Percentiles rank a stretch among this genome's conserved stretches.
Evolutionary conservation across 176 grass and related monocot genomes (phyloP).

Genomic region (Phoenix roebelenii): DNA sequence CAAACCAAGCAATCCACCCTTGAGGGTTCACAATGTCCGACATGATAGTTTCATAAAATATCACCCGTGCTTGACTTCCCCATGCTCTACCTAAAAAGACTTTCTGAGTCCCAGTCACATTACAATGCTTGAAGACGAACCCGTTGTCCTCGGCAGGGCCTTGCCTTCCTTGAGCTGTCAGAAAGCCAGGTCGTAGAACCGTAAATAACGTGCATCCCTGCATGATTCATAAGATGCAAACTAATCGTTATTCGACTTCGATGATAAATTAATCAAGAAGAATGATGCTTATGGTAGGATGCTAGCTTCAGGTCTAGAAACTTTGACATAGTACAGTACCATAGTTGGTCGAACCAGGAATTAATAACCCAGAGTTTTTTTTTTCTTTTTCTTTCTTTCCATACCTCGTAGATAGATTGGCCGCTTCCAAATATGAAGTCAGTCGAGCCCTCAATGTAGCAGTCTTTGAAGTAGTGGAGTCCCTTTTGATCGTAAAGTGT

Average conservation of each 20-base stretch:
- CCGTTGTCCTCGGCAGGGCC: slow-evolving; percentile 12
- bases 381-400: neutral
- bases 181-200: neutral
- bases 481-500: slow-evolving; percentile 47
- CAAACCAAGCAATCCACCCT: slow-evolving; percentile 58
- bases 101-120: slow-evolving; percentile 21
- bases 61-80: slow-evolving; percentile 48
- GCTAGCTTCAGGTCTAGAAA: no score
- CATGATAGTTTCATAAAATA: slow-evolving; percentile 59
- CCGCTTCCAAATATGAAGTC: slow-evolving; percentile 85
- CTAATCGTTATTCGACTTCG: neutral
- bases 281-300: neutral
- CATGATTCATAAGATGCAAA: neutral
- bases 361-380: no score
- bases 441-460: slow-evolving; percentile 42
- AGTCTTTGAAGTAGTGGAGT: slow-evolving; percentile 59
- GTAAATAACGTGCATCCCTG: slow-evolving; percentile 37
- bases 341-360: no score
- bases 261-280: no score
- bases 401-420: slow-evolving; percentile 52
- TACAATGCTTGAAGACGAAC: slow-evolving; percentile 47
- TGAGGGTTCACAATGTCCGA: slow-evolving; percentile 29
- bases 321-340: no score
- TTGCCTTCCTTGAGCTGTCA: slow-evolving; percentile 56
- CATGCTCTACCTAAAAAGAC: slow-evolving; percentile 57